Base-by-base conservation (phyloP, 768 basidiomycete genomes). In the Filobasidium floriforme region DNA sequence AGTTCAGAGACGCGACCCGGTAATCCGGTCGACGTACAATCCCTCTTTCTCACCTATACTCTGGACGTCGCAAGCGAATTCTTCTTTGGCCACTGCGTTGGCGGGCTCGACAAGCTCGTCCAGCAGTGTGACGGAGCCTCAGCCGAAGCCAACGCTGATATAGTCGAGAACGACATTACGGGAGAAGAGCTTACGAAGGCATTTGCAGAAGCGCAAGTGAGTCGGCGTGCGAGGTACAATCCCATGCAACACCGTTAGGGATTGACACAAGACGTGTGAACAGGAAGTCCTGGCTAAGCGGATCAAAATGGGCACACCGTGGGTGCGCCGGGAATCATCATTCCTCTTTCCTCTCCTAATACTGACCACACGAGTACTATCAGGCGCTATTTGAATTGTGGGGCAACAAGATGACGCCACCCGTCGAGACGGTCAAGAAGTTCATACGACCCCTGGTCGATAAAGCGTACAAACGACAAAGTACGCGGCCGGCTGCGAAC, bases 241-340 rank as follows among this genome's bases (percentile, higher is more conserved):
- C 10, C 18, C 15, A 19, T 41, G 26, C 60, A 19, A 32, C 22
- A 28, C 19, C 18, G 40, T 3, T 29, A 4, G 57, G 29, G 49
- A 19, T 12, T 26, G 26, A 49, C 5, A 49, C 5, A 6, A 3
- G 5, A 18, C 12, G 6, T 14, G 12, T 9, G 1, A 40, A 59
- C 37, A 66, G 67, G 52, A 52, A 24, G 64, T 73, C 1, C 72
- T 76, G 7, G 70, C 70, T 5, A 57, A 59, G n/a, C 65, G 76
- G 28, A 68, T 77, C 44, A 75, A 75, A 64, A 74, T 76, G 24
- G 76, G 76, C 10, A 73, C 71, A 19, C 40, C 71, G 10, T 77
- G 76, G 76, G 75, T 74, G 40, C 66, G 73, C 57, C 18, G 28
- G 51, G 28, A 2, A 24, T 54, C 52, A 41, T 22, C 15, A 37